Evolutionary conservation across 441 rosid genomes (phyloP), one percentile per base, ranked within the genome.

Genomic region (Aquilaria agallochum): DNA sequence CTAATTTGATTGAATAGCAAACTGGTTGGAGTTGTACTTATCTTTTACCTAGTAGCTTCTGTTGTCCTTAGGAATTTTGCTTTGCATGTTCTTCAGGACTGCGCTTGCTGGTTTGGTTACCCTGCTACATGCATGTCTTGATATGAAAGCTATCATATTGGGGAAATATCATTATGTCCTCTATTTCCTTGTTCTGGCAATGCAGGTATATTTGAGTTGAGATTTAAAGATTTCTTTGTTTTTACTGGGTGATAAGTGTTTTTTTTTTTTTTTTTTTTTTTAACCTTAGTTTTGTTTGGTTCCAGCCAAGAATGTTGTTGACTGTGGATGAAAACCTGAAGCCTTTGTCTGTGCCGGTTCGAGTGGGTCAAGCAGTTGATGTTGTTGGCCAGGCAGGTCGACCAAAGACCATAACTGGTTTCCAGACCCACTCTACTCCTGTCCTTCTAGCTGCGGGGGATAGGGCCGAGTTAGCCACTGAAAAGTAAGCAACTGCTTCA

Each of bases 351-450:
- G 88, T 89, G 34, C 96, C 92, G 15, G 97, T 95, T 56, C 82
- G 95, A 51, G 97, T 95, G 32, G 99, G 99, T 32, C 90, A 87
- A 68, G 99, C 96, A 2, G 95, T 94, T 55, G 99, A 94, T 71
- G 96, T 91, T 54, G 99, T 94, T 3, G 96, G 96, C 11, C 96
- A 89, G 78, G 94, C 96, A 15, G 99, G 99, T 34, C 88, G 94
- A 50, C 99, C 97, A 12, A 91, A 88, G 77, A 88, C 96, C 13
- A 89, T 91, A 12, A 95, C 95, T 9, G 95, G 97, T 65, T 95
- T 95, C 78, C 97, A 91, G 78, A 95, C 96, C 9, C 95, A 95
- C 74, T 84, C 96, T 2, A 86, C 97, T 13, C 99, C 95, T 0
- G 96, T 95, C 63, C 97, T 95, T 61, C 80, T 95, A 13, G 96